Evolutionary conservation across 345 rosid genomes (phyloP), one percentile per base, ranked within the genome.

Genomic region (Eutrema yunnanense): DNA sequence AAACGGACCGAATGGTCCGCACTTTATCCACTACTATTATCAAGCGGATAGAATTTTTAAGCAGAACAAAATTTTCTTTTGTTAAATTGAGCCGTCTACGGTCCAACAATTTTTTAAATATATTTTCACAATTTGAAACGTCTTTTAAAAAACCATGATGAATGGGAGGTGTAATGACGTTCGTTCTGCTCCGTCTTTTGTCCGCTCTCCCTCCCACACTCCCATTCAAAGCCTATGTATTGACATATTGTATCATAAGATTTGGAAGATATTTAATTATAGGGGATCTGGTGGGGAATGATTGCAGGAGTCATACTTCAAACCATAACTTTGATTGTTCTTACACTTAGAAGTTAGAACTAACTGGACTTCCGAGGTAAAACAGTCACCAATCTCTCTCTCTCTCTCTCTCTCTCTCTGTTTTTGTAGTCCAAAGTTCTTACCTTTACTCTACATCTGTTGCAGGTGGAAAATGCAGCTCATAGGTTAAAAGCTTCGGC

Each of bases 221-320:
- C n/a, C n/a, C n/a, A n/a, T n/a, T n/a, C n/a, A n/a, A n/a, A n/a
- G n/a, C n/a, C n/a, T n/a, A n/a, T 43, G 4, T 36, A 0, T 16
- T 56, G 37, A 22, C 22, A 19, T 19, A 19, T 1, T 13, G 6
- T 47, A 40, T 49, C 26, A 6, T 57, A 61, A 62, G 36, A 42
- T 10, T 3, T 51, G 16, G 14, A 54, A 38, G 8, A 3, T 38
- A 10, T 37, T 1, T 5, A 2, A 68, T 27, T 65, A 67, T 79
- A 93, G 97, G 98, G 98, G 9, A 88, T 94, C 32, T 94, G 97
- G 98, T 94, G 89, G 97, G 99, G 97, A 12, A 83, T 95, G 89
- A 81, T 92, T 30, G 52, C 79, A 38, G 96, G 98, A 63, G 90
- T 88, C 44, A 40, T 84, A 46, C 83, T 87, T 37, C 96, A 92